Conservation (phyloP, 495 filamentous ascomycete species). For the Penicillium malachiteum region DNA sequence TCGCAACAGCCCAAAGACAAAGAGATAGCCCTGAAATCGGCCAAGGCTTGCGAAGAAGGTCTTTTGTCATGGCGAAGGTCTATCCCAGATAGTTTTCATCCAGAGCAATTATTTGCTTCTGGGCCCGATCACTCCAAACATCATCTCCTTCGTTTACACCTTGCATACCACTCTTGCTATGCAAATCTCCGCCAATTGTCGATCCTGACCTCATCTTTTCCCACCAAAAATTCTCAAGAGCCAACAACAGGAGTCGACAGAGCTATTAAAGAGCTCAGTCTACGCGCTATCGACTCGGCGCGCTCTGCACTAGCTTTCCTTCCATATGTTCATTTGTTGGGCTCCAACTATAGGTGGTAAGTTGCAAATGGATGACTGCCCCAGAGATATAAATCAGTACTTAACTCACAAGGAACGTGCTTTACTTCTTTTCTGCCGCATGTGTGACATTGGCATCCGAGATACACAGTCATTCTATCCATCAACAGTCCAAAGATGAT, state of each 20-base stretch:
- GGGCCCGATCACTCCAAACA: neutral
- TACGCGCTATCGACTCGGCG: conserved; percentile 12
- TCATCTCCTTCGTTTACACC: conserved; percentile 17
- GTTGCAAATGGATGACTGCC: neutral
- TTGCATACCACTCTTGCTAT: conserved; percentile 19
- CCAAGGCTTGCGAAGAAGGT: conserved; percentile 10
- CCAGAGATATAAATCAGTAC: neutral
- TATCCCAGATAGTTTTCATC: conserved; percentile 1
- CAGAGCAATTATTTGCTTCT: neutral
- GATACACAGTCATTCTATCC: conserved; percentile 6
- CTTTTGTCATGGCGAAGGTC: conserved; percentile 14
- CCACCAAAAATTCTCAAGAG: neutral
- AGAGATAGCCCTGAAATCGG: conserved; percentile 4
- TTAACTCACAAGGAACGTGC: conserved; percentile 13
- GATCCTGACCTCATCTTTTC: conserved; percentile 1
- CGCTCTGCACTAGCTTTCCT: conserved; percentile 13
- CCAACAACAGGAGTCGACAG: neutral
- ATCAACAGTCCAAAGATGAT: conserved; percentile 3
- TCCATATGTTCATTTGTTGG: conserved; percentile 2
- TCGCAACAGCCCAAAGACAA: neutral
- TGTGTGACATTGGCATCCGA: conserved; percentile 11
- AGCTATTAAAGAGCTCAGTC: neutral
- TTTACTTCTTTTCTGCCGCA: conserved; percentile 22
- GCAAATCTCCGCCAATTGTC: conserved; percentile 16
- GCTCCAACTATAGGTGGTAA: conserved; percentile 11